Conservation (phyloP, 768 basidiomycete species). For the Mycena olivaceomarginata region DNA sequence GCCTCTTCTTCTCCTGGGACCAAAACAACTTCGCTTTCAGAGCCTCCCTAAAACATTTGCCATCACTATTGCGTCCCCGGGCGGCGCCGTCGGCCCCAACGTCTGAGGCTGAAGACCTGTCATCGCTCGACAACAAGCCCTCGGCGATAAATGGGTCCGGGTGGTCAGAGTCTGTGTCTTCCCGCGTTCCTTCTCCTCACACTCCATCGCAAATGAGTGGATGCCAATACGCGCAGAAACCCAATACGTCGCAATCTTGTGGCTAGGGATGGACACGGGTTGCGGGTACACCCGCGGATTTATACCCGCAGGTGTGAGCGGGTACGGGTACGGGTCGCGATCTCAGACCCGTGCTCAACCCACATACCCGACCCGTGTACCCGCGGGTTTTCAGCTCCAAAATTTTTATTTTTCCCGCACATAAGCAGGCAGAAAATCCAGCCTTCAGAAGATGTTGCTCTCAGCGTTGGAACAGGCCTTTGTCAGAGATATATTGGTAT, state of each 20-base stretch:
- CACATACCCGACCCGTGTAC: no score
- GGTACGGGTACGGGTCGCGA: no score
- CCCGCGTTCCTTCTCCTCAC: constrained; percentile 45
- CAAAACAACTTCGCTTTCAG: constrained; percentile 19
- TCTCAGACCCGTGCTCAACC: no score
- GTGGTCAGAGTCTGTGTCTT: constrained; percentile 20
- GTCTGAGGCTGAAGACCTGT: neutral
- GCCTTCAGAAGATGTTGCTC: no score
- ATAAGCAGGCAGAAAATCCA: no score
- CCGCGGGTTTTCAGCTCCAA: no score
- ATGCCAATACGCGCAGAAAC: constrained; percentile 49
- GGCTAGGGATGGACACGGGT: no score
- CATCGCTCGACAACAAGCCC: neutral
- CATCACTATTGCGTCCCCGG: neutral
- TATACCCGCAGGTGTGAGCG: no score
- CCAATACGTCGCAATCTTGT: constrained; percentile 52
- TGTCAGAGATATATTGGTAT: no score
- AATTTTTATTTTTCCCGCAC: no score
- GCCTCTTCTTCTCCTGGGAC: neutral
- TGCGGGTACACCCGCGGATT: no score
- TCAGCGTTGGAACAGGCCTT: no score
- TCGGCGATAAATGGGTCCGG: constrained; percentile 27
- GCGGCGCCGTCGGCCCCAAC: fast-evolving
- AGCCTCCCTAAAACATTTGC: neutral
- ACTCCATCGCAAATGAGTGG: constrained; percentile 49